phyloP scores from a whole-genome alignment of 2,329 filamentous ascomycete species.

The Fusarium buharicum region DNA sequence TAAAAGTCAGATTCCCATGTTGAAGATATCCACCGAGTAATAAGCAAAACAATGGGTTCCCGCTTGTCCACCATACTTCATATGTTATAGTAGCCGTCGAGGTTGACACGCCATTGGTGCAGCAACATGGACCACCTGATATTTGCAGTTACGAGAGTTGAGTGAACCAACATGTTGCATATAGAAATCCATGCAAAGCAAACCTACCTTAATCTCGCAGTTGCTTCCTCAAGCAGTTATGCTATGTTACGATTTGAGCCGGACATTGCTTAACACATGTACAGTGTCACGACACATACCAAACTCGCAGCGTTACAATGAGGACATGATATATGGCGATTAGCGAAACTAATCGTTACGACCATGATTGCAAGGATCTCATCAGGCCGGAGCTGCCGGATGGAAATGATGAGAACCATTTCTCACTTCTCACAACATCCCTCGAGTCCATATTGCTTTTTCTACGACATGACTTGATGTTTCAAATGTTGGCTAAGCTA shows the following conservation, averaged over 20 bases:
- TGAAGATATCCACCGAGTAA: background rate
- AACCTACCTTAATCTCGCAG: background rate
- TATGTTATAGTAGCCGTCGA: background rate
- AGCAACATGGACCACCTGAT: constrained; percentile 1
- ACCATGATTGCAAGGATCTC: background rate
- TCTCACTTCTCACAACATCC: background rate
- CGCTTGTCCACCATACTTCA: background rate
- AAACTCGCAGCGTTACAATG: background rate
- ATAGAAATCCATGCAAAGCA: background rate
- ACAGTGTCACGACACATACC: background rate
- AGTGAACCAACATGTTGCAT: background rate
- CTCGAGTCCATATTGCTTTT: constrained; percentile 22
- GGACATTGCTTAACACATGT: background rate
- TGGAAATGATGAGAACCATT: background rate
- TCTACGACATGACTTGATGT: constrained; percentile 22
- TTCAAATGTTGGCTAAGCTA: constrained; percentile 11
- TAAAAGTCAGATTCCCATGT: background rate
- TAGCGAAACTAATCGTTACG: background rate
- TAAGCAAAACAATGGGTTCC: background rate
- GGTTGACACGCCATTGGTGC: constrained; percentile 8
- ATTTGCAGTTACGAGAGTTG: background rate
- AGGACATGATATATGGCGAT: background rate
- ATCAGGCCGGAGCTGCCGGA: background rate
- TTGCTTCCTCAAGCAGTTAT: background rate
- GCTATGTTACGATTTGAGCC: background rate